Percentiles rank a stretch among this genome's conserved stretches.
phyloP scores from a whole-genome alignment of 2,329 filamentous ascomycete genomes.

The Kalmusia sp. region DNA sequence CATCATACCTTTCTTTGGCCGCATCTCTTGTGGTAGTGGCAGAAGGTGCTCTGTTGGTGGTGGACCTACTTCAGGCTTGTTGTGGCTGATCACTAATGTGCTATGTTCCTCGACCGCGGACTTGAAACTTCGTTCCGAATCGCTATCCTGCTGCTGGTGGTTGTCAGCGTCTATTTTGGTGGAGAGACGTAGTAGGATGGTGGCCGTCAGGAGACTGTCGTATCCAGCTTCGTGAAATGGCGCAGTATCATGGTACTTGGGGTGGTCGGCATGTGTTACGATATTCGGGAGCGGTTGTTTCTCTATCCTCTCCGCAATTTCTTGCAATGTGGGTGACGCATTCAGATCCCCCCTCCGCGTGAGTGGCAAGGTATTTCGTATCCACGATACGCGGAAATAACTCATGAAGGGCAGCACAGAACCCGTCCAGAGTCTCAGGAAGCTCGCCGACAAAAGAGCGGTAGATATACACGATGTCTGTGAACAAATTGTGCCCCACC shows the following conservation, averaged over 20 bases:
- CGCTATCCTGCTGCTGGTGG: slow-evolving; percentile 19
- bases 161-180: slow-evolving; percentile 43
- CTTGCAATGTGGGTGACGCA: slow-evolving; percentile 55
- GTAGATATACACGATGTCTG: slow-evolving; percentile 70
- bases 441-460: slow-evolving; percentile 66
- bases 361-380: slow-evolving; percentile 69
- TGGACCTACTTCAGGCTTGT: slow-evolving; percentile 18
- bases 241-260: slow-evolving; percentile 49
- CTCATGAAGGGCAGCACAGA: slow-evolving; percentile 58
- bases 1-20: slow-evolving; percentile 20
- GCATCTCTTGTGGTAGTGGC: not conserved
- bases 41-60: slow-evolving; percentile 18
- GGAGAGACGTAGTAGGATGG: slow-evolving; percentile 63
- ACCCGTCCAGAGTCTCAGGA: slow-evolving; percentile 62
- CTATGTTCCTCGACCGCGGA: slow-evolving; percentile 15
- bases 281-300: slow-evolving; percentile 53
- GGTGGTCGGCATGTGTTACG: slow-evolving; percentile 34
- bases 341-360: slow-evolving; percentile 62
- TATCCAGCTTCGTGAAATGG: slow-evolving; percentile 68
- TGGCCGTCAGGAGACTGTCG: slow-evolving; percentile 67
- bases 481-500: slow-evolving; percentile 71
- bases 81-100: slow-evolving; percentile 24
- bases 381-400: slow-evolving; percentile 66
- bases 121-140: slow-evolving; percentile 15
- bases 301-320: slow-evolving; percentile 55